Conservation (phyloP, 2,329 filamentous ascomycete species). For the Penicillium verrucosum region DNA sequence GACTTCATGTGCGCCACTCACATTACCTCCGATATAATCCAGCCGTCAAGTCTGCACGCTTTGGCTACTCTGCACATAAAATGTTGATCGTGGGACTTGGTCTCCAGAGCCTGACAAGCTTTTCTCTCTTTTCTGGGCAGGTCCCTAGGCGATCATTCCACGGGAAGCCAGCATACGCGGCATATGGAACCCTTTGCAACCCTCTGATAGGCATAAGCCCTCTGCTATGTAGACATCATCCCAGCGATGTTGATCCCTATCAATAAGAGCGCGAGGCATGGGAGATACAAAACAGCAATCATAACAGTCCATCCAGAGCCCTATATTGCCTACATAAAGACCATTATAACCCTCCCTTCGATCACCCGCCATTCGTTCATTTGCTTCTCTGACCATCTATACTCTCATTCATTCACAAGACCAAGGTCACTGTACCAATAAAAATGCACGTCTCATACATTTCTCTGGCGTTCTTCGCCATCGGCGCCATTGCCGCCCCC, state of each 20-base stretch:
- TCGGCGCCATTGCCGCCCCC: slow-evolving; percentile 30
- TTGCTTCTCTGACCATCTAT: slow-evolving; percentile 15
- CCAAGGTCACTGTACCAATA: slow-evolving; percentile 1
- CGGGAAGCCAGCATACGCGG: neutral
- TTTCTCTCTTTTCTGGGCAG: slow-evolving; percentile 2
- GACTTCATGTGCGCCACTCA: neutral
- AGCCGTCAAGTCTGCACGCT: neutral
- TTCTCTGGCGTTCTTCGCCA: slow-evolving; percentile 28
- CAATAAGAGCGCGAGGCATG: slow-evolving; percentile 17
- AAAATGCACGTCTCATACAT: slow-evolving; percentile 23
- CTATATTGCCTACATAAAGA: slow-evolving; percentile 15
- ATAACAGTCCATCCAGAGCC: slow-evolving; percentile 12
- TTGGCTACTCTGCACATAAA: neutral
- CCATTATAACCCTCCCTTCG: slow-evolving; percentile 7
- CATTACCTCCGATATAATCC: neutral
- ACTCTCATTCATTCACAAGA: slow-evolving; percentile 7
- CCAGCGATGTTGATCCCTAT: slow-evolving; percentile 15
- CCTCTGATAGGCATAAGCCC: slow-evolving; percentile 8
- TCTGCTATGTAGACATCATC: slow-evolving; percentile 18
- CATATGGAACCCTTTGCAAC: slow-evolving; percentile 2
- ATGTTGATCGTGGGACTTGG: slow-evolving; percentile 1
- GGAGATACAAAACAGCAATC: slow-evolving; percentile 6
- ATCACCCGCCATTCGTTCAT: neutral
- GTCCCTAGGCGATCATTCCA: slow-evolving; percentile 20
- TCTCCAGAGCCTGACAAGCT: neutral